phyloP scores from a whole-genome alignment of 2,329 filamentous ascomycete genomes.

The Fusarium sp. region DNA sequence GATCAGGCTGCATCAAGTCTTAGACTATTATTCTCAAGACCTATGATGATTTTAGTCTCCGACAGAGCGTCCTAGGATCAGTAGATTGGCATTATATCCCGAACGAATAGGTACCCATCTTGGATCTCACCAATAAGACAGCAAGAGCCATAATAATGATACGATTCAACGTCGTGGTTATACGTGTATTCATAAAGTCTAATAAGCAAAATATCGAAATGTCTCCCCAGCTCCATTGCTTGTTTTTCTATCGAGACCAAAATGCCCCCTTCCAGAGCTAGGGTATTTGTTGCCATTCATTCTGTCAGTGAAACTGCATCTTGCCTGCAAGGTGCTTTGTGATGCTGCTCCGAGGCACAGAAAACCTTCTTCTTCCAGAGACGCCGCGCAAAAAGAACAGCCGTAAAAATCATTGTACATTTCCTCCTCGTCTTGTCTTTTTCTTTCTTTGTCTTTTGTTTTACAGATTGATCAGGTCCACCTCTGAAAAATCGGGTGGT shows the following conservation, averaged over 20 bases:
- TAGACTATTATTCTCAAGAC: background rate
- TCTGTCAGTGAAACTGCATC: constrained; percentile 12
- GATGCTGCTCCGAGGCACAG: constrained; percentile 2
- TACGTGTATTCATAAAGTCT: constrained; percentile 28
- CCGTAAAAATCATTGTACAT: constrained; percentile 7
- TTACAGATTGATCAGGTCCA: constrained; percentile 85
- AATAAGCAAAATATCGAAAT: constrained; percentile 6
- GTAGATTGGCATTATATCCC: too few species aligned
- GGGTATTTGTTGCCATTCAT: constrained; percentile 25
- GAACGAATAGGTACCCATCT: too few species aligned
- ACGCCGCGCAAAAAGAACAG: constrained; percentile 19
- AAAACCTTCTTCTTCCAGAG: constrained; percentile 5
- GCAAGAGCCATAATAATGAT: background rate
- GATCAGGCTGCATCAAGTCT: background rate
- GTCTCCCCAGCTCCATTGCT: constrained; percentile 5
- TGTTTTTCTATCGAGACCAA: constrained; percentile 4
- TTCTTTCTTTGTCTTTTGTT: background rate
- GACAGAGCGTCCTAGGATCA: background rate
- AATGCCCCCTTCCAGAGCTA: background rate
- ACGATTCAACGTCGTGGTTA: background rate
- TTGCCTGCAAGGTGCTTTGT: constrained; percentile 38
- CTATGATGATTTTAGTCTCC: background rate
- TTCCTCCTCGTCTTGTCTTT: background rate
- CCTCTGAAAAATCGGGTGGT: constrained; percentile 89
- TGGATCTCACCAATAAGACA: background rate